Percentiles rank a stretch among this genome's conserved stretches.
phyloP scores from a whole-genome alignment of 1,284 basidiomycete genomes.

The Cutaneotrichosporon dermatis region DNA sequence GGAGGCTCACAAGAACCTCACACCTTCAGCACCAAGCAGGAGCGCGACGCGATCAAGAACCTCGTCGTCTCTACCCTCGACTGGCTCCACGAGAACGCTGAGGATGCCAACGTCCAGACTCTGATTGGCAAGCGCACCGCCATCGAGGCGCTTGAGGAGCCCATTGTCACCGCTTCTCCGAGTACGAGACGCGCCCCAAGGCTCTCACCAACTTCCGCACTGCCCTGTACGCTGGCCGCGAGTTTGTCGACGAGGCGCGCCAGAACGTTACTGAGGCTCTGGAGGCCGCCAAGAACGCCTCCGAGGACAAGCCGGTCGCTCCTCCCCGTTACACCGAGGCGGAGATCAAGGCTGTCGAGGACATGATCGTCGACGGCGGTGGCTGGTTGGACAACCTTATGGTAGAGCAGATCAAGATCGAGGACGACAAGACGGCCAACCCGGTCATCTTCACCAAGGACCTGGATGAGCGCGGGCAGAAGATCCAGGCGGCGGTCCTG shows the following conservation, averaged over 20 bases:
- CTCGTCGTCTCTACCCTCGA: slow-evolving; percentile 65
- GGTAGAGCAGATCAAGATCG: slow-evolving; percentile 65
- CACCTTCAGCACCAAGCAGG: slow-evolving; percentile 68
- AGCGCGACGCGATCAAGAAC: slow-evolving; percentile 62
- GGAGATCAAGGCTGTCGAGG: slow-evolving; percentile 73
- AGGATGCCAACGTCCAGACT: slow-evolving; percentile 69
- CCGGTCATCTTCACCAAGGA: slow-evolving; percentile 75
- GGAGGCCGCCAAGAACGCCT: slow-evolving; percentile 49
- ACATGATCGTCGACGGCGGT: slow-evolving; percentile 69
- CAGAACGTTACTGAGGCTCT: slow-evolving; percentile 56
- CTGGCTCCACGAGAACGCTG: slow-evolving; percentile 85
- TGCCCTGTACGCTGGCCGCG: slow-evolving; percentile 56
- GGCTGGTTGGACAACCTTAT: slow-evolving; percentile 72
- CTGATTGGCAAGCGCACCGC: slow-evolving; percentile 68
- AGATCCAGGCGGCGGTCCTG: slow-evolving; percentile 64
- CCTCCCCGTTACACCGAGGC: slow-evolving; percentile 72
- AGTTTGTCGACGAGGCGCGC: slow-evolving; percentile 75
- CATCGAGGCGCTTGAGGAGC: slow-evolving; percentile 76
- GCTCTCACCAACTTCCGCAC: slow-evolving; percentile 62
- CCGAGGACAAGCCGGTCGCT: slow-evolving; percentile 50
- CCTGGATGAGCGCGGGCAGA: slow-evolving; percentile 73
- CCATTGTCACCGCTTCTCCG: slow-evolving; percentile 80
- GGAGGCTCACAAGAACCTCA: slow-evolving; percentile 62
- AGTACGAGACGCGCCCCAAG: slow-evolving; percentile 69
- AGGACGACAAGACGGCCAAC: slow-evolving; percentile 62